A percentile compares a stretch with the other conserved stretches of the same genome.
phyloP scores from a whole-genome alignment of 225 moss, liverwort and hornwort species.

The Polytrichum formosum region DNA sequence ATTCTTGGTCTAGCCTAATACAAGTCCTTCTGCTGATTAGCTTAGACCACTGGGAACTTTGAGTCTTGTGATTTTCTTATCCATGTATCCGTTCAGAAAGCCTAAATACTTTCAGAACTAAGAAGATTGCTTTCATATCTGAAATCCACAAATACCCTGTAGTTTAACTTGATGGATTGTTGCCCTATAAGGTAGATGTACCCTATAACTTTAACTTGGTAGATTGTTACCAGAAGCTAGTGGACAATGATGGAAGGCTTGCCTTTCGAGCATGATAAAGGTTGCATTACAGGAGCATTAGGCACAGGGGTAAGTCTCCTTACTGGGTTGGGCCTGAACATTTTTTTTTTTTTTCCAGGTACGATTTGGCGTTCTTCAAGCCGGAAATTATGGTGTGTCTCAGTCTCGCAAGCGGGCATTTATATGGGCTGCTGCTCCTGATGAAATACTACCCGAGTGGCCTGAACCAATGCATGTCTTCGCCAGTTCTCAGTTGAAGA shows the following conservation, averaged over 20 bases:
- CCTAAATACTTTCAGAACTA: too few species aligned
- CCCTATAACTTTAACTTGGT: too few species aligned
- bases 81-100: background rate
- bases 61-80: too few species aligned
- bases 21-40: background rate
- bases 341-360: constrained; percentile 41
- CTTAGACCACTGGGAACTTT: too few species aligned
- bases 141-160: too few species aligned
- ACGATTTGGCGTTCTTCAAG: constrained; percentile 96
- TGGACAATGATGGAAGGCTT: background rate
- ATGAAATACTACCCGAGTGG: constrained; percentile 83
- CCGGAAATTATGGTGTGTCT: constrained; percentile 92
- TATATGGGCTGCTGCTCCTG: constrained; percentile 88
- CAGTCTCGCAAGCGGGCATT: constrained; percentile 98
- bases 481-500: constrained; percentile 75
- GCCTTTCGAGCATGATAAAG: background rate
- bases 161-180: too few species aligned
- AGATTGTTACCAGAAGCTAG: background rate
- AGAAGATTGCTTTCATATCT: too few species aligned
- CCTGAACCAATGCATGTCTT: constrained; percentile 98
- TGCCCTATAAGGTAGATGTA: too few species aligned
- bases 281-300: background rate
- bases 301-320: background rate
- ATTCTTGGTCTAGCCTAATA: background rate
- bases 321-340: too few species aligned